These are phyloP conservation scores for Zychaea mexicana DNA, from an alignment of 371 early-diverging fungal genomes.

Conservation along the genomic window DNA sequence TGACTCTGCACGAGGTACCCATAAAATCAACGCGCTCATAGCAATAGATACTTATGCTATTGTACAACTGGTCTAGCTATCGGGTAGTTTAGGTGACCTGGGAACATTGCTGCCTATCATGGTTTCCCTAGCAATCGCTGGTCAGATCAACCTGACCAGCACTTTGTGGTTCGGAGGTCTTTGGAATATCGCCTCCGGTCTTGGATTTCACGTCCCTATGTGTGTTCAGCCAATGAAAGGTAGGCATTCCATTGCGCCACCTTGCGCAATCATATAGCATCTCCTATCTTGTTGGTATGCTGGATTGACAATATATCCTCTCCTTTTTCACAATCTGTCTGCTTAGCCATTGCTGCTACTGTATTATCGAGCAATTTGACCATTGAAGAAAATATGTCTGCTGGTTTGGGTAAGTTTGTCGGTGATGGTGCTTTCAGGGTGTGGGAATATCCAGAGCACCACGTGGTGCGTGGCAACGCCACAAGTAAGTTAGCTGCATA, in stretches of 20 bases:
- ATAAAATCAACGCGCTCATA: neutral
- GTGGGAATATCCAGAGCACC: too few relatives aligned
- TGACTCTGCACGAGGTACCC: constrained; percentile 48
- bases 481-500: too few relatives aligned
- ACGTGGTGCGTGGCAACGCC: too few relatives aligned
- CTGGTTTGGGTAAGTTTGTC: constrained; percentile 56
- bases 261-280: neutral
- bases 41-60: too few relatives aligned
- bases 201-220: constrained; percentile 82
- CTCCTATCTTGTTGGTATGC: neutral
- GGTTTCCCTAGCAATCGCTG: constrained; percentile 74
- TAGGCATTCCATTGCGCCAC: constrained; percentile 23
- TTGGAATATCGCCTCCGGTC: constrained; percentile 84
- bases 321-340: neutral
- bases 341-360: constrained; percentile 78
- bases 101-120: constrained; percentile 90
- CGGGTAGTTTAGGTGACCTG: constrained; percentile 81
- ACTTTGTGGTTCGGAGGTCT: constrained; percentile 88
- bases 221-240: constrained; percentile 89
- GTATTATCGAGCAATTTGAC: constrained; percentile 75
- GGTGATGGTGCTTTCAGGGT: neutral
- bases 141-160: constrained; percentile 78
- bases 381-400: constrained; percentile 73
- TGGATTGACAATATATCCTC: neutral
- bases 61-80: too few relatives aligned